Evolutionary conservation across 2,329 filamentous ascomycete species (phyloP), one percentile per base, ranked within the genome.

Genomic region (Aureobasidium sp.): DNA sequence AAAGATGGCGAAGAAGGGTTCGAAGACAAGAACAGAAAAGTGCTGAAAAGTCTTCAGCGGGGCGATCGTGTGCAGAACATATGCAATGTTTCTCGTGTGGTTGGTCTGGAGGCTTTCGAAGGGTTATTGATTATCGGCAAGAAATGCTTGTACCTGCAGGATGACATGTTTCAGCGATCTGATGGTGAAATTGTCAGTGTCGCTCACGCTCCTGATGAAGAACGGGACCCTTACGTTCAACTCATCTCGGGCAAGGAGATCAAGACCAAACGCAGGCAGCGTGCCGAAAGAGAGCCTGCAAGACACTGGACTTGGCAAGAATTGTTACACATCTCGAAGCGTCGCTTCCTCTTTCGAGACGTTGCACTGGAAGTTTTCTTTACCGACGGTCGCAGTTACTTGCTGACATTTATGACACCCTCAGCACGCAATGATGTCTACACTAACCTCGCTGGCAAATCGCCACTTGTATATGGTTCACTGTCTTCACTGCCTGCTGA

Each of bases 331-430:
- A 86, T 97, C 30, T 97, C 91, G 0, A 98, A 98, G 68, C 83
- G 94, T 17, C 85, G 91, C 6, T 98, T 97, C 68, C 72, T 98
- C 3, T 95, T 97, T 69, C 84, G 93, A 22, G 91, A 98, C 64
- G 93, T 98, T 11, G 90, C 89, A 0, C 83, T 97, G n/a, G 93
- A 98, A 65, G 80, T 96, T 2, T 98, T 98, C 72, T 98, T 98
- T 66, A 90, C 90, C 0, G 94, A 98, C 65, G 93, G 93, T 1
- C 85, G 90, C 53, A 98, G 93, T 70, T 98, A 97, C 66, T 76
- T 98, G 14, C 71, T 98, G 54, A 97, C 91, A 0, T 84, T 90
- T 3, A 85, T 90, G 54, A 89, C 86, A 30, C 78, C 86, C 0
- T 71, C 73, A 27, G 74, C 83, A 32, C 81, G 93, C 57, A 89